Conservation (phyloP, 2,329 filamentous ascomycete genomes). For the Colletotrichum navitas region DNA sequence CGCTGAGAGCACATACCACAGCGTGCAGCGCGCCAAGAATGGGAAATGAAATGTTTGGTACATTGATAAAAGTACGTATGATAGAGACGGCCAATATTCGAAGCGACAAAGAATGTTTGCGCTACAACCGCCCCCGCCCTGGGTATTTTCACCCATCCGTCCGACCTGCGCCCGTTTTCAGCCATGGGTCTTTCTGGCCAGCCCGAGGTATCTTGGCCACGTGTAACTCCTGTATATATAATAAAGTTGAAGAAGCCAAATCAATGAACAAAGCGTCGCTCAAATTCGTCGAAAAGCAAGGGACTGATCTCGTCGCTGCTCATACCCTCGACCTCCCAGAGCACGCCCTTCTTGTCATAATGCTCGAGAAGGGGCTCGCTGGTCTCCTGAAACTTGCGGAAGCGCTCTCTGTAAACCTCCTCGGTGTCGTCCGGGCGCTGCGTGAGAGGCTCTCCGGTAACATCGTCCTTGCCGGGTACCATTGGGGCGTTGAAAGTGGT, state of each 20-base stretch:
- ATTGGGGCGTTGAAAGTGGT: constrained; percentile 91
- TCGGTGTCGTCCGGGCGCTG: constrained; percentile 89
- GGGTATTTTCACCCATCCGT: constrained; percentile 13
- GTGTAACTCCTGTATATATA: constrained; percentile 39
- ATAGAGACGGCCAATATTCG: constrained; percentile 3
- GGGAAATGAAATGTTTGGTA: constrained; percentile 19
- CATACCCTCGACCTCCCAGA: constrained; percentile 89
- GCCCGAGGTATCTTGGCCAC: constrained; percentile 41
- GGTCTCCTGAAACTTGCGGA: constrained; percentile 88
- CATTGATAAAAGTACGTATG: constrained; percentile 30
- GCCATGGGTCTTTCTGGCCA: constrained; percentile 40
- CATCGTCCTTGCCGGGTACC: constrained; percentile 84
- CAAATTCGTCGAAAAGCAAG: constrained; percentile 86
- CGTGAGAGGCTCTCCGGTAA: constrained; percentile 88
- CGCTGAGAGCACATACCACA: neutral
- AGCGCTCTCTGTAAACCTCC: constrained; percentile 84
- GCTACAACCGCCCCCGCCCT: constrained; percentile 13
- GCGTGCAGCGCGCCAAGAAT: neutral
- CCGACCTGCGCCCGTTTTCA: constrained; percentile 38
- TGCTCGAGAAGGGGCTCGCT: constrained; percentile 88
- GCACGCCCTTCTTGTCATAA: constrained; percentile 84
- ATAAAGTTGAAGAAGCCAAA: constrained; percentile 20
- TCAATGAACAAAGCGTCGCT: constrained; percentile 72
- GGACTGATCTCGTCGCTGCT: constrained; percentile 96
- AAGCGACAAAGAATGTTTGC: constrained; percentile 22